These are phyloP conservation scores for Auricularia cornea DNA, from an alignment of 768 basidiomycete genomes.

Conservation along the genomic window DNA sequence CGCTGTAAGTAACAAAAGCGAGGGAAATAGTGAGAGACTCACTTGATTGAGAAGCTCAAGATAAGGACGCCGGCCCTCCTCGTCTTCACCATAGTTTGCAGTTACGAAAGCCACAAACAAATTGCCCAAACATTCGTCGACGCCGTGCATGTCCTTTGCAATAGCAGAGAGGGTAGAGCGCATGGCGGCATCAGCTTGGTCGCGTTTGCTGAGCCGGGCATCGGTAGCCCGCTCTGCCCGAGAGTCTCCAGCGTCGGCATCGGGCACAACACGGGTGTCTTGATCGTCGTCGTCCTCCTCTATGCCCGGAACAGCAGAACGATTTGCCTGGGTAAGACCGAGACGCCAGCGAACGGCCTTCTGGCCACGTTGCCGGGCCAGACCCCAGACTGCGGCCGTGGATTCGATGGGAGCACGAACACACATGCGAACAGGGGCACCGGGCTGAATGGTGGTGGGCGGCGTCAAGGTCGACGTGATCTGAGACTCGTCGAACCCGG, in stretches of 20 bases:
- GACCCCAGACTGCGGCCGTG: background rate
- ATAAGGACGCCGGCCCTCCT: background rate
- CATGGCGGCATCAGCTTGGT: background rate
- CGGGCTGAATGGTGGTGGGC: background rate
- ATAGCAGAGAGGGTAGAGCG: background rate
- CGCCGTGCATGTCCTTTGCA: background rate
- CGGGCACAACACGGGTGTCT: background rate
- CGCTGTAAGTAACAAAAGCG: background rate
- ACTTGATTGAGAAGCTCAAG: background rate
- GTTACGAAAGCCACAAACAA: background rate
- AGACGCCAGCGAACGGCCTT: background rate
- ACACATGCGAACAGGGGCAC: background rate
- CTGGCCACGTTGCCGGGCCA: background rate
- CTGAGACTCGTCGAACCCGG: background rate
- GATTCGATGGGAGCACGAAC: background rate
- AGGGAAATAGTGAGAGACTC: background rate
- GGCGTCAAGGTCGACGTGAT: background rate
- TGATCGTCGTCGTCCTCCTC: background rate
- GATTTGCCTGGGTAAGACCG: background rate
- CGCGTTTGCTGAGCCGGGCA: background rate
- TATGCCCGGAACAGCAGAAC: background rate
- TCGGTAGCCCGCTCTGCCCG: background rate
- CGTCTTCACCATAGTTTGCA: background rate
- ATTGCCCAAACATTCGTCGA: background rate
- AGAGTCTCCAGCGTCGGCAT: background rate